phyloP scores from a whole-genome alignment of 495 filamentous ascomycete genomes.

The Neurospora sp. region DNA sequence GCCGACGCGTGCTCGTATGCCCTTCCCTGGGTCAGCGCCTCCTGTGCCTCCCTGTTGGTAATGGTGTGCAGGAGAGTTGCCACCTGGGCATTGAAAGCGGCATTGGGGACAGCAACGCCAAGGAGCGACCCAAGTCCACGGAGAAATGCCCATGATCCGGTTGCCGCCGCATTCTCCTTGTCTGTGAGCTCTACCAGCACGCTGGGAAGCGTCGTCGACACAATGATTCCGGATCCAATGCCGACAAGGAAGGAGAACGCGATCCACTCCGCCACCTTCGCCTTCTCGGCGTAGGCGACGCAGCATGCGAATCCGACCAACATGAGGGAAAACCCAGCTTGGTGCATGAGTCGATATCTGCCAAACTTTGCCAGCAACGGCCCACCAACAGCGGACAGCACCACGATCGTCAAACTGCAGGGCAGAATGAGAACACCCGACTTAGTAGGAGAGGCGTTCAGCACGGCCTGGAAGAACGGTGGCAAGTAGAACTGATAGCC shows the following conservation, averaged over 20 bases:
- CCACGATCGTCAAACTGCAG: slow-evolving; percentile 30
- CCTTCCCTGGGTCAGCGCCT: slow-evolving; percentile 2
- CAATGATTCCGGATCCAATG: slow-evolving; percentile 24
- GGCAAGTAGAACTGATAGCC: slow-evolving; percentile 38
- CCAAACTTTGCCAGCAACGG: slow-evolving; percentile 32
- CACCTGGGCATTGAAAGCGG: slow-evolving; percentile 39
- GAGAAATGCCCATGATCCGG: slow-evolving; percentile 36
- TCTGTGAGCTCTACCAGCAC: slow-evolving; percentile 26
- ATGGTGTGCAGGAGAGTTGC: not conserved
- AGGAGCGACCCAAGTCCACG: slow-evolving; percentile 37
- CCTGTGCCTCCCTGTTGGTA: not conserved
- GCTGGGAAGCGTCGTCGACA: slow-evolving; percentile 21
- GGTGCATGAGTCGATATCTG: slow-evolving; percentile 35
- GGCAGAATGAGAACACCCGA: slow-evolving; percentile 37
- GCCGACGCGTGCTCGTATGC: slow-evolving; percentile 18
- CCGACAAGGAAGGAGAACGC: slow-evolving; percentile 22
- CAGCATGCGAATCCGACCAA: slow-evolving; percentile 32
- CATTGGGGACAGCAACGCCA: slow-evolving; percentile 36
- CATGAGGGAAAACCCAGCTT: slow-evolving; percentile 28
- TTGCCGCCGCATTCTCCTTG: slow-evolving; percentile 31
- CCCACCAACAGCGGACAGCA: slow-evolving; percentile 26
- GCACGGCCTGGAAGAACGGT: slow-evolving; percentile 38
- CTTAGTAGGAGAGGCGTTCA: slow-evolving; percentile 19
- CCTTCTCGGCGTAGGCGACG: slow-evolving; percentile 17
- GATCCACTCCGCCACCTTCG: slow-evolving; percentile 18